Evolutionary conservation across 1,284 basidiomycete genomes (phyloP).

Genomic region (Leucoagaricus sp.): DNA sequence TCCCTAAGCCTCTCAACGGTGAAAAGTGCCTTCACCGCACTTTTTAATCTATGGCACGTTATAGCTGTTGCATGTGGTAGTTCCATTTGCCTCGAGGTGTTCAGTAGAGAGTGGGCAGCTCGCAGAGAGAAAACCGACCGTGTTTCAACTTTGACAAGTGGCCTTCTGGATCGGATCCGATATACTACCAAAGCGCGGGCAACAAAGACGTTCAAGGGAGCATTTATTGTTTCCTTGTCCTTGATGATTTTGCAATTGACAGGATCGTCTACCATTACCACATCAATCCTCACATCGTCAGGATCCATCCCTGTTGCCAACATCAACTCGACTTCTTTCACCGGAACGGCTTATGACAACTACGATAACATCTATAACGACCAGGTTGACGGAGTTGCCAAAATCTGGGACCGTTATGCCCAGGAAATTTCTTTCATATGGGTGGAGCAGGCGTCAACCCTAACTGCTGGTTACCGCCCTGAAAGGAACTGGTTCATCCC

Average conservation of each 20-base stretch:
- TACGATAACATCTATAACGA: no score
- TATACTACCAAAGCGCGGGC: neutral
- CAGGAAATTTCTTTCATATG: no score
- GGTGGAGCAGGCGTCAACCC: no score
- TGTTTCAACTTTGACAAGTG: neutral
- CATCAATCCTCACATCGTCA: no score
- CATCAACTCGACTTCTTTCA: no score
- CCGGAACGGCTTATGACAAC: no score
- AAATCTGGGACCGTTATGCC: no score
- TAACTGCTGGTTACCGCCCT: neutral
- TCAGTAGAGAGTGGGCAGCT: conserved; percentile 1
- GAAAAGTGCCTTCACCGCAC: neutral
- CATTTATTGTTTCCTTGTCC: neutral
- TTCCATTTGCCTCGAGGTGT: neutral
- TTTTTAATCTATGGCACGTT: neutral
- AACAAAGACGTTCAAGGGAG: neutral
- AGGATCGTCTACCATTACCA: neutral
- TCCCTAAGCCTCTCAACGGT: neutral
- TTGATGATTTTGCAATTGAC: neutral
- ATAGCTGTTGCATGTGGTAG: neutral
- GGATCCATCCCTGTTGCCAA: no score
- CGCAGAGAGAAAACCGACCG: neutral
- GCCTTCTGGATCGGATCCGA: neutral
- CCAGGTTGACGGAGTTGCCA: no score
- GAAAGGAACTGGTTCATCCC: neutral